phyloP scores from a whole-genome alignment of 1,284 basidiomycete genomes.

The Neonothopanus nambi region DNA sequence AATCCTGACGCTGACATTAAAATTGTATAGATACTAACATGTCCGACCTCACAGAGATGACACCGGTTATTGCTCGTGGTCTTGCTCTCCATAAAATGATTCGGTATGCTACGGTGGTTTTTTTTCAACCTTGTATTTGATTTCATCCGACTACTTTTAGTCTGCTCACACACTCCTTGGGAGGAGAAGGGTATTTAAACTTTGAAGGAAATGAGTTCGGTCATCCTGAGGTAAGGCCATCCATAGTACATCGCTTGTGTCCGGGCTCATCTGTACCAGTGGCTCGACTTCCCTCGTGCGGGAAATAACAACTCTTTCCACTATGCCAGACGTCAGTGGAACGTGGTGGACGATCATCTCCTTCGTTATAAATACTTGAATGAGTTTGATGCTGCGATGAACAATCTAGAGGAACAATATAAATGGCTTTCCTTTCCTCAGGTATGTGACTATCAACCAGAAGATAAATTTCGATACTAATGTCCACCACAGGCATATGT shows the following conservation, averaged over 20 bases:
- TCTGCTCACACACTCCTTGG: slow-evolving; percentile 87
- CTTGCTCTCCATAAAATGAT: slow-evolving; percentile 97
- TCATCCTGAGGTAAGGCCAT: slow-evolving; percentile 78
- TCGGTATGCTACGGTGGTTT: slow-evolving; percentile 53
- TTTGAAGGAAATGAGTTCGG: slow-evolving; percentile 99
- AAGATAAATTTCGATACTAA: neutral
- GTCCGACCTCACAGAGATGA: slow-evolving; percentile 88
- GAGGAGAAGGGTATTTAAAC: slow-evolving; percentile 96
- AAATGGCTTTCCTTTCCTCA: slow-evolving; percentile 86
- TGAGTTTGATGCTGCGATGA: slow-evolving; percentile 94
- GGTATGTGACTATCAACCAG: slow-evolving; percentile 38
- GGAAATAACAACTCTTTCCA: slow-evolving; percentile 96
- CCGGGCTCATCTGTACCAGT: slow-evolving; percentile 45
- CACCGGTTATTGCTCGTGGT: slow-evolving; percentile 87
- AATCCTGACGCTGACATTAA: slow-evolving; percentile 26
- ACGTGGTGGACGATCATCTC: slow-evolving; percentile 83
- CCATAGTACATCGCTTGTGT: neutral
- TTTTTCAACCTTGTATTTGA: slow-evolving; percentile 3
- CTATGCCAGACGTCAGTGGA: slow-evolving; percentile 95
- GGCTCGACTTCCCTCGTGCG: slow-evolving; percentile 97
- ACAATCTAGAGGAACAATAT: slow-evolving; percentile 76
- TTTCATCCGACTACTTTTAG: slow-evolving; percentile 42
- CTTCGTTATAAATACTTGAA: slow-evolving; percentile 93
- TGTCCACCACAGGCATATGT: slow-evolving; percentile 70
- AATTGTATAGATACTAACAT: slow-evolving; percentile 82